Percentiles rank a stretch among this genome's conserved stretches.
phyloP scores from a whole-genome alignment of 768 basidiomycete genomes.

The Mycena leptocephala region DNA sequence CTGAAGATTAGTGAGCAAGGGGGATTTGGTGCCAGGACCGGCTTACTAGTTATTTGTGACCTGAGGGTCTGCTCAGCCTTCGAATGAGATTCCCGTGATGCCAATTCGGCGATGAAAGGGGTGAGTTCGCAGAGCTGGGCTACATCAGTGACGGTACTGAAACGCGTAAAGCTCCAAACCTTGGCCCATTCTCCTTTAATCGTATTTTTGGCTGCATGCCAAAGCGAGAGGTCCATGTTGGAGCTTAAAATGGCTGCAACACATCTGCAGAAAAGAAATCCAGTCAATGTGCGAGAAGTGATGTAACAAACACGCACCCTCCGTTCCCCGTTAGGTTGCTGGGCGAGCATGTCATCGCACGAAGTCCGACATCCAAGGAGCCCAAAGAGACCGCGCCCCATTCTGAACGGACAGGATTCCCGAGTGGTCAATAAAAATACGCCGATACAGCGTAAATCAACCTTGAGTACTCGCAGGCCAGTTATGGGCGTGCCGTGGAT shows the following conservation, averaged over 20 bases:
- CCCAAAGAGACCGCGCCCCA: conserved; percentile 66
- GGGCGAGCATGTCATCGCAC: conserved; percentile 65
- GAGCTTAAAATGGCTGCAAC: conserved; percentile 64
- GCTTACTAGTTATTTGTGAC: conserved; percentile 60
- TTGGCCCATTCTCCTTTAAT: conserved; percentile 68
- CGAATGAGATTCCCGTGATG: conserved; percentile 30
- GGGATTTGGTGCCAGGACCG: background rate
- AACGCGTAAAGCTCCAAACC: conserved; percentile 45
- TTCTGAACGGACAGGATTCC: conserved; percentile 48
- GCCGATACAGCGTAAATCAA: conserved; percentile 8
- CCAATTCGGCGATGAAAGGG: conserved; percentile 45
- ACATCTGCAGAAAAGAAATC: conserved; percentile 54
- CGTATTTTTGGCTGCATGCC: conserved; percentile 64
- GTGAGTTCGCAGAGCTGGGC: conserved; percentile 62
- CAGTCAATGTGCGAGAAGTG: background rate
- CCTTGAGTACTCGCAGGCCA: conserved; percentile 40
- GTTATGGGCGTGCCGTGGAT: conserved; percentile 44
- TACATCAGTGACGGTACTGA: background rate
- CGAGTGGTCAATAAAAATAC: conserved; percentile 11
- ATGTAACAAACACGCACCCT: conserved; percentile 55
- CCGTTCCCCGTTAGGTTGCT: conserved; percentile 61
- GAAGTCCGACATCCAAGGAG: conserved; percentile 67
- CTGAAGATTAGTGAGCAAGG: conserved; percentile 43
- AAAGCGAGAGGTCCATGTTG: conserved; percentile 71
- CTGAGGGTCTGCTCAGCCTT: conserved; percentile 48